Evolutionary conservation across 2,329 filamentous ascomycete species (phyloP), one percentile per base, ranked within the genome.

Genomic region (Blastomyces gilchristii): DNA sequence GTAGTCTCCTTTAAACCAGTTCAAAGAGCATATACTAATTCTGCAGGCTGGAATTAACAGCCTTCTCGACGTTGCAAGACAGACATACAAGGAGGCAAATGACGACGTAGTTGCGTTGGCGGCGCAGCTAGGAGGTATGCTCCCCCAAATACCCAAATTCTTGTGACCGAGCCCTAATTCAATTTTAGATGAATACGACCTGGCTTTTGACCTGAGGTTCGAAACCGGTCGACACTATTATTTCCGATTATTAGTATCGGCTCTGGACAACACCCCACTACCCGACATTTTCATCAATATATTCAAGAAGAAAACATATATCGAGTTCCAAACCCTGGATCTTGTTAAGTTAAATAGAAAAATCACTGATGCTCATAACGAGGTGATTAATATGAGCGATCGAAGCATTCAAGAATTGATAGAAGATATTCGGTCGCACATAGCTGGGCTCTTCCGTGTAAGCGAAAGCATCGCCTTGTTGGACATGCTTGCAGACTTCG

Each of bases 81-180:
- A 91, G 69, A 91, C 90, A 0, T 97, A 94, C 76, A 95, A 94
- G 69, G 93, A 97, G 72, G 85, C 88, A 1, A 94, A 87, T 5
- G 84, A 88, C 58, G 90, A 96, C 73, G 84, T 90, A 3, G 83
- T 88, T 67, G 81, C 87, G 60, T 84, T 93, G 71, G 81, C 93
- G 2, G 81, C 84, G 28, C 81, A 85, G 18, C 74, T 97, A 12
- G 84, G 84, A 65, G 80, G 90, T 88, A 74, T 63, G 77, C 66
- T 12, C 1, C 18, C 34, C 9, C 11, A 12, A 37, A 45, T 11
- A 41, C 37, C 47, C 28, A 53, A 61, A 14, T 22, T 53, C n/a
- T 50, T 22, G 25, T 7, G 47, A 39, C 31, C 31, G n/a, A 31
- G 1, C n/a, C 41, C 69, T 77, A 63, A 76, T 47, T 6, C 47